These are phyloP conservation scores for Blastobotrys apis DNA, from an alignment of 1,139 yeast genomes.

Conservation along the genomic window DNA sequence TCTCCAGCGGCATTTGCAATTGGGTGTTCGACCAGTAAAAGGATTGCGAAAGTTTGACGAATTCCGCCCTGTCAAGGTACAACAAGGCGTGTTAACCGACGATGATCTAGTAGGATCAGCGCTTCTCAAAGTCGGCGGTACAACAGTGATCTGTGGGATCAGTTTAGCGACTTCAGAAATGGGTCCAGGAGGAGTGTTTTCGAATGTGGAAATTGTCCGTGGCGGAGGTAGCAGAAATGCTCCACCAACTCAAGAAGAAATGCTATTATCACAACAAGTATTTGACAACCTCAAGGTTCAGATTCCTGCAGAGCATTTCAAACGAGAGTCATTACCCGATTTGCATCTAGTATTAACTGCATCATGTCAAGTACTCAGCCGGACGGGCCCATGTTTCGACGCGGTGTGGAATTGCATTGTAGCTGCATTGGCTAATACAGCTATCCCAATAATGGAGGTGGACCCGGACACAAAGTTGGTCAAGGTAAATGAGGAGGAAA, in stretches of 20 bases:
- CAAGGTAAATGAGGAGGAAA: conserved; percentile 42
- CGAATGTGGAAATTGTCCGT: conserved; percentile 75
- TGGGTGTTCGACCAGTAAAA: conserved; percentile 56
- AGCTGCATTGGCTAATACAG: conserved; percentile 56
- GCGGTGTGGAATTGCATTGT: conserved; percentile 67
- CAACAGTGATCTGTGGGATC: conserved; percentile 70
- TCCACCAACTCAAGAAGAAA: conserved; percentile 89
- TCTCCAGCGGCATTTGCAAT: conserved; percentile 72
- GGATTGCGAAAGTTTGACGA: conserved; percentile 62
- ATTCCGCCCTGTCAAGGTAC: conserved; percentile 55
- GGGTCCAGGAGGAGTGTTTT: conserved; percentile 50
- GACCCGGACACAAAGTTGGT: conserved; percentile 32
- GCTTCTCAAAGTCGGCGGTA: conserved; percentile 67
- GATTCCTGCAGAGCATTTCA: conserved; percentile 16
- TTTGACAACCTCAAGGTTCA: conserved; percentile 45
- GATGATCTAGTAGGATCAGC: conserved; percentile 55
- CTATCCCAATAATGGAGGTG: conserved; percentile 60
- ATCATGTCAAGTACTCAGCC: conserved; percentile 70
- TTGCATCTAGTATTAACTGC: conserved; percentile 63
- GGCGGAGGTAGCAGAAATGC: conserved; percentile 46
- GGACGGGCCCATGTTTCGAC: conserved; percentile 79
- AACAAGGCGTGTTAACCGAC: conserved; percentile 16
- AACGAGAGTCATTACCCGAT: conserved; percentile 22
- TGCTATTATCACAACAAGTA: conserved; percentile 67
- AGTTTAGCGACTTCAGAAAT: conserved; percentile 58